Conservation (phyloP, 805 yeast species). For the Lachancea quebecensis region DNA sequence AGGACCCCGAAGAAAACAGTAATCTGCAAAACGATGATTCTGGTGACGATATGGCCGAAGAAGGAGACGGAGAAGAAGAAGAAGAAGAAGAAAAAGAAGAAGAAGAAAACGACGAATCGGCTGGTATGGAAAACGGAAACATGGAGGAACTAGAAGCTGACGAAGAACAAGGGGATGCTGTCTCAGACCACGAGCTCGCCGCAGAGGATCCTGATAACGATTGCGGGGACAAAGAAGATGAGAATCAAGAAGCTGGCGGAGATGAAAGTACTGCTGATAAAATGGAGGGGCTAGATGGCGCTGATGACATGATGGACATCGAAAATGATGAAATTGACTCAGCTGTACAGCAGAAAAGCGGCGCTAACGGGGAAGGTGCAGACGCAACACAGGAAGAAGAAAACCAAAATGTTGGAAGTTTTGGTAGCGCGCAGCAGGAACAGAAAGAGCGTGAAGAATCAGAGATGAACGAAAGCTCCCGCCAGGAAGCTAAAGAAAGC, state of each 20-base stretch:
- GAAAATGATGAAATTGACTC: slow-evolving; percentile 50
- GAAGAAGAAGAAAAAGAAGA: slow-evolving; percentile 48
- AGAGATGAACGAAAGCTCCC: slow-evolving; percentile 43
- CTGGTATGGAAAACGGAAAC: slow-evolving; percentile 36
- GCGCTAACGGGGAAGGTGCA: slow-evolving; percentile 57
- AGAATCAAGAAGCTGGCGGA: slow-evolving; percentile 23
- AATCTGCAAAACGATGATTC: slow-evolving; percentile 26
- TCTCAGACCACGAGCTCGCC: slow-evolving; percentile 27
- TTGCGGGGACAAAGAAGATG: slow-evolving; percentile 26
- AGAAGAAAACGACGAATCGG: slow-evolving; percentile 55
- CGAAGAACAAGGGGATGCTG: slow-evolving; percentile 29
- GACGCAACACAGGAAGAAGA: slow-evolving; percentile 50
- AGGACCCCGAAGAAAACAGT: slow-evolving; percentile 22
- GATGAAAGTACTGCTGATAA: slow-evolving; percentile 37
- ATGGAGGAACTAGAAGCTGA: slow-evolving; percentile 25
- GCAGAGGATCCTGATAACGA: slow-evolving; percentile 12
- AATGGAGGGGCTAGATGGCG: slow-evolving; percentile 44
- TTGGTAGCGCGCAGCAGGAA: slow-evolving; percentile 46
- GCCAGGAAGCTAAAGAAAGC: slow-evolving; percentile 67
- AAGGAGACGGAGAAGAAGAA: slow-evolving; percentile 17
- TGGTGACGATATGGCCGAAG: slow-evolving; percentile 15
- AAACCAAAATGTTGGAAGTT: slow-evolving; percentile 60
- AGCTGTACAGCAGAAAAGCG: slow-evolving; percentile 52
- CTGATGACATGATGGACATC: slow-evolving; percentile 37
- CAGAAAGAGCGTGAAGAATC: slow-evolving; percentile 36